Percentiles rank a stretch among this genome's conserved stretches.
Conservation (phyloP, 257 asterid genomes). For the Vinca minor region DNA sequence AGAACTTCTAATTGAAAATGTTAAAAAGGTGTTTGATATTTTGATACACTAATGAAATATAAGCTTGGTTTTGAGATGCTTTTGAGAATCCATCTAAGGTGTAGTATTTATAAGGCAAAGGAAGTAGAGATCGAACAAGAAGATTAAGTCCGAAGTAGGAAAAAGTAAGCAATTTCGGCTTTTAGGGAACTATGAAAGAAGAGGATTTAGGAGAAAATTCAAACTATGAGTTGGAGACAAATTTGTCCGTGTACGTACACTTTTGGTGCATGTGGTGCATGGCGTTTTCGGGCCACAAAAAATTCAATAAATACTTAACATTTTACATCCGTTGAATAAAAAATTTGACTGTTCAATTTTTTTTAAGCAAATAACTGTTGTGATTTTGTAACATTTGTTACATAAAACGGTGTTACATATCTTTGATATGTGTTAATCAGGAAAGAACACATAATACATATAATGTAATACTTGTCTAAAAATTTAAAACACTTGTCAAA, state of each 20-base stretch:
- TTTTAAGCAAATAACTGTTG: no score
- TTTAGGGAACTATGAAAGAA: not conserved
- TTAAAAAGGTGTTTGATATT: not conserved
- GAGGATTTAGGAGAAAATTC: not conserved
- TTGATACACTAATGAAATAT: not conserved
- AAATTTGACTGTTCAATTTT: no score
- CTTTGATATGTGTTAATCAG: no score
- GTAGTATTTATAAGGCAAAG: constrained; percentile 31
- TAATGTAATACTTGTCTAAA: no score
- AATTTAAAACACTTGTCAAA: no score
- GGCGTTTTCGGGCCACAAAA: not conserved
- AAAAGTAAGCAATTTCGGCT: constrained; percentile 35
- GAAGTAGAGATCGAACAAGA: not conserved
- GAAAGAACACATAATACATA: no score
- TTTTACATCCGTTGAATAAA: no score
- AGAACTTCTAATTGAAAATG: not conserved
- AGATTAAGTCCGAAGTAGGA: constrained; percentile 6
- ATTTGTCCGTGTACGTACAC: not conserved
- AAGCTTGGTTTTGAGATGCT: not conserved
- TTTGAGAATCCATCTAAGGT: not conserved
- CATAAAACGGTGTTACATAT: no score
- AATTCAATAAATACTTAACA: no score
- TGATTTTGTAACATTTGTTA: no score
- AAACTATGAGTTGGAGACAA: constrained; percentile 24
- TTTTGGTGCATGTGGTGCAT: constrained; percentile 7